These are phyloP conservation scores for Orbilia quercus DNA, from an alignment of 2,329 filamentous ascomycete genomes.

Conservation along the genomic window DNA sequence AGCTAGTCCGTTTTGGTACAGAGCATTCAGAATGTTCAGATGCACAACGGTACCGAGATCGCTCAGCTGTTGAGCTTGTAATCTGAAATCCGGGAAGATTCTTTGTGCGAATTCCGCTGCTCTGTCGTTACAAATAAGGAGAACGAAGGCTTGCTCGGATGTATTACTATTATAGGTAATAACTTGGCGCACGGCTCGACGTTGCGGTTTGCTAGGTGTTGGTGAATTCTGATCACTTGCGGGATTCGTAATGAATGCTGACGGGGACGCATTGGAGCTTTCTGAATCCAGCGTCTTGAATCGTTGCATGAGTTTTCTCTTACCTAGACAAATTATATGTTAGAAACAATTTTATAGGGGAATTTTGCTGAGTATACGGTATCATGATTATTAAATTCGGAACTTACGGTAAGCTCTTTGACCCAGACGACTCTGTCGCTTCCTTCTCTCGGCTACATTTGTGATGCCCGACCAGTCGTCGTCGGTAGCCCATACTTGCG, in stretches of 20 bases:
- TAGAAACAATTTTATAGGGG: too few species aligned
- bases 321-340: not conserved
- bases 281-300: not conserved
- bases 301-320: constrained; percentile 3
- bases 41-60: constrained; percentile 9
- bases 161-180: not conserved
- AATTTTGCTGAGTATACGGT: not conserved
- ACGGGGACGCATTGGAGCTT: not conserved
- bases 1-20: constrained; percentile 3
- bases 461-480: constrained; percentile 23
- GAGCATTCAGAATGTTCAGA: constrained; percentile 12
- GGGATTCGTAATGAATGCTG: not conserved
- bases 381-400: not conserved
- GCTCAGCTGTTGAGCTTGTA: not conserved
- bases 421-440: constrained; percentile 14
- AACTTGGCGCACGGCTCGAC: not conserved
- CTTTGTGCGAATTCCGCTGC: constrained; percentile 9
- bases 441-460: constrained; percentile 3
- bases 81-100: constrained; percentile 6
- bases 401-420: constrained; percentile 18
- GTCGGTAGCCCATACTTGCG: not conserved
- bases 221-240: not conserved
- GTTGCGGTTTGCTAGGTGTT: not conserved
- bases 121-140: constrained; percentile 7
- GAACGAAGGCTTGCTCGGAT: not conserved